phyloP scores from a whole-genome alignment of 495 filamentous ascomycete species.

The Aspergillus haitiensis region DNA sequence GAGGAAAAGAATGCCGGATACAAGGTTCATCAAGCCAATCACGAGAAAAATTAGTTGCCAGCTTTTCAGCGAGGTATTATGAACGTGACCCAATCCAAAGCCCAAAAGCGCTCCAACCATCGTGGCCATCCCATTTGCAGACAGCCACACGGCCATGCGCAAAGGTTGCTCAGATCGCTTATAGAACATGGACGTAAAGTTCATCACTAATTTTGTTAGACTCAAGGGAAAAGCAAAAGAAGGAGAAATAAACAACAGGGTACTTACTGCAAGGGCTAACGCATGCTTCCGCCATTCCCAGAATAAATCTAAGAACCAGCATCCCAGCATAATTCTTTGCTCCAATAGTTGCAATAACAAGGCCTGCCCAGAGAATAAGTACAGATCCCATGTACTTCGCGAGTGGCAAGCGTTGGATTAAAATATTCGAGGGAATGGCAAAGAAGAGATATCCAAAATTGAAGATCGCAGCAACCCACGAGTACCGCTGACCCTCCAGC shows the following conservation, averaged over 20 bases:
- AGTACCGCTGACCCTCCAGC: constrained; percentile 56
- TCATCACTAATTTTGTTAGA: constrained; percentile 34
- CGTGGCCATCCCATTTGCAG: constrained; percentile 59
- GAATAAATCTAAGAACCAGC: constrained; percentile 57
- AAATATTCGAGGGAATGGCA: constrained; percentile 39
- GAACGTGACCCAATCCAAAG: constrained; percentile 54
- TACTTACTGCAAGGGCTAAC: constrained; percentile 49
- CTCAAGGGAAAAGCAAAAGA: neutral
- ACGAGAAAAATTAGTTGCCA: constrained; percentile 61
- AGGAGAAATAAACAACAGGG: too few species aligned
- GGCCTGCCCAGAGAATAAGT: constrained; percentile 58
- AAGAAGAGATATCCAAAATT: constrained; percentile 51
- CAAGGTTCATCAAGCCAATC: constrained; percentile 51
- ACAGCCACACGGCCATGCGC: constrained; percentile 63
- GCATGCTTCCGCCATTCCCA: constrained; percentile 66
- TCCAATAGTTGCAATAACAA: constrained; percentile 57
- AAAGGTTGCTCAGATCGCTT: constrained; percentile 63
- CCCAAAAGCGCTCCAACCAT: constrained; percentile 55
- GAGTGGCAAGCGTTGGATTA: constrained; percentile 57
- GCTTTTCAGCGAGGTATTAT: constrained; percentile 39
- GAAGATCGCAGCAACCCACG: constrained; percentile 54
- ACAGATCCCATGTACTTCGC: constrained; percentile 60
- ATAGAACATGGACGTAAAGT: constrained; percentile 70
- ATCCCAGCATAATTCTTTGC: constrained; percentile 58
- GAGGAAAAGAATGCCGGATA: constrained; percentile 43